Percentiles rank a stretch among this genome's conserved stretches.
Evolutionary conservation across 768 basidiomycete genomes (phyloP).

Genomic region (Daedaleopsis nitida): DNA sequence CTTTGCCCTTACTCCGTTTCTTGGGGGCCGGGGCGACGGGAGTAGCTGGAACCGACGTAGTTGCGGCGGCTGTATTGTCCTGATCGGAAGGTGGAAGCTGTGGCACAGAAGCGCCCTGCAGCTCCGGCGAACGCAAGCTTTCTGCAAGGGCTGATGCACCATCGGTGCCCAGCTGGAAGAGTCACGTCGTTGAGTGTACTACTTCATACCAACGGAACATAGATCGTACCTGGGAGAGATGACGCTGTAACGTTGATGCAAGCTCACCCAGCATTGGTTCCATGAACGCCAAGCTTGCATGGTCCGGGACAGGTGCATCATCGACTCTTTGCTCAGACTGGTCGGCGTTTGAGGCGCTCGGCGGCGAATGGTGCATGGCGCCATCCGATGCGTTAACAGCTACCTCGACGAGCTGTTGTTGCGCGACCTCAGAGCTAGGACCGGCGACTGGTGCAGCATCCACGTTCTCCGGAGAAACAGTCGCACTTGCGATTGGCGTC

Average conservation of each 20-base stretch:
- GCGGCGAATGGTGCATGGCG: background rate
- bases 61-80: background rate
- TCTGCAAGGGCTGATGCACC: background rate
- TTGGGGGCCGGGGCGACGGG: background rate
- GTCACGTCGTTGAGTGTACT: too few species aligned
- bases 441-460: background rate
- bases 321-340: background rate
- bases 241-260: conserved; percentile 2
- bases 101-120: background rate
- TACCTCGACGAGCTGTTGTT: background rate
- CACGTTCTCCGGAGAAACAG: background rate
- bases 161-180: background rate
- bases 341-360: background rate
- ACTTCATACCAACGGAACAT: background rate
- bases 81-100: background rate
- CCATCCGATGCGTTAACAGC: background rate
- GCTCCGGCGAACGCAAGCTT: background rate
- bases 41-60: background rate
- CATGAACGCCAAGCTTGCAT: conserved; percentile 21
- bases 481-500: background rate
- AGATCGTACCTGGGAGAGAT: conserved; percentile 1
- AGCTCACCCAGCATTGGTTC: conserved; percentile 20
- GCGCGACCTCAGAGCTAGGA: background rate
- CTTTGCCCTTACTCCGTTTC: conserved; percentile 4
- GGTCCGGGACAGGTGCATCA: background rate